A percentile compares a stretch with the other conserved stretches of the same genome.
Conservation (phyloP, 169 alveolate genomes). For the Plasmodium inui region DNA sequence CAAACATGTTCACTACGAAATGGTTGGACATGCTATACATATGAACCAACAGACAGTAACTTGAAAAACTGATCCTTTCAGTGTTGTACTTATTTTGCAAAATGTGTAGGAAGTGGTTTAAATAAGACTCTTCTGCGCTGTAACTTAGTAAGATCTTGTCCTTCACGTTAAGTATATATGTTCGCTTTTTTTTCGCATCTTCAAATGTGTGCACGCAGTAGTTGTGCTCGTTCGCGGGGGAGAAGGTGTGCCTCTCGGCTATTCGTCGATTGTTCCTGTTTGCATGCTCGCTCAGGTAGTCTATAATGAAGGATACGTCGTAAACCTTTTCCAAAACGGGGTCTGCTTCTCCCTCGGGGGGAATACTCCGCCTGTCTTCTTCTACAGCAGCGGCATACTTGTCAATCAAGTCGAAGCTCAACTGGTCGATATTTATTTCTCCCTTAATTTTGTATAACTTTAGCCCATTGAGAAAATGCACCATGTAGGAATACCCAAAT, state of each 20-base stretch:
- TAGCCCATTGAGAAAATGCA: conserved; percentile 73
- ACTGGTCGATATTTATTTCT: background rate
- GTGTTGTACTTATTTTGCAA: conserved; percentile 45
- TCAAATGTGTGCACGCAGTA: conserved; percentile 2
- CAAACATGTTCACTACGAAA: conserved; percentile 44
- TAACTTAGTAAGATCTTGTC: conserved; percentile 35
- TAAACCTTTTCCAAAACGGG: conserved; percentile 52
- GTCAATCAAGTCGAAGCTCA: conserved; percentile 16
- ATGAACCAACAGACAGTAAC: conserved; percentile 29
- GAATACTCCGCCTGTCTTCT: background rate
- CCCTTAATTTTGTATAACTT: conserved; percentile 36
- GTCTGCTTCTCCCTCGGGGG: background rate
- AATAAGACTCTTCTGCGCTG: conserved; percentile 35
- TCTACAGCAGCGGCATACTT: background rate
- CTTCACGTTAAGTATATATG: conserved; percentile 32
- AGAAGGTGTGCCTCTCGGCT: background rate
- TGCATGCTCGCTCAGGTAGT: conserved; percentile 9
- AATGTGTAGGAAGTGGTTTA: conserved; percentile 52
- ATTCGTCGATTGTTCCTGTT: background rate
- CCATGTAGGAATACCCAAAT: conserved; percentile 57
- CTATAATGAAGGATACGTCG: conserved; percentile 39
- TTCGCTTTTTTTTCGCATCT: conserved; percentile 11
- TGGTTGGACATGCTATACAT: conserved; percentile 72
- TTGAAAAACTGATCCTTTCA: conserved; percentile 42
- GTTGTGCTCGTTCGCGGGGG: background rate